Evolutionary conservation across 768 basidiomycete genomes (phyloP), one percentile per base, ranked within the genome.

Genomic region (Boletus huronensis): DNA sequence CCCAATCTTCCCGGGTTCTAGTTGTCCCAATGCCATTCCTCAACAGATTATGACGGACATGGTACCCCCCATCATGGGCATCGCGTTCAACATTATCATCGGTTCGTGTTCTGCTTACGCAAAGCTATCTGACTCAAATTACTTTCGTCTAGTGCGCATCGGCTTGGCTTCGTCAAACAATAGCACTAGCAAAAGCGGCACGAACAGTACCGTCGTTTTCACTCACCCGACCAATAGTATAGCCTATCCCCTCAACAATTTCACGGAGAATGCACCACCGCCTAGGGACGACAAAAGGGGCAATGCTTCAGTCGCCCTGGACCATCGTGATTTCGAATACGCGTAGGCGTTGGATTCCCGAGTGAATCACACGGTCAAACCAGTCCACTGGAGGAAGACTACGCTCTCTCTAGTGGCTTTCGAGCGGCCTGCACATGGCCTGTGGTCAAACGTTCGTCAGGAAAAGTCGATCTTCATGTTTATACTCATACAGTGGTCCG

Each of bases 31-130:
- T 2, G 2, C 11, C 6, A n/a, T 41, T 41, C 14, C n/a, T 9
- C 23, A 23, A 32, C 25, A 56, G 55, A 47, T 56, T 17, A 32
- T 56, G 55, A 52, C 55, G 3, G 55, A 56, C 38, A 14, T 19
- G 38, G 55, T 52, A 14, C 31, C 32, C n/a, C 55, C 55, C 1
- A 47, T 56, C 32, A 55, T 55, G 54, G 54, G 54, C 5, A 55
- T 55, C 25, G 43, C 54, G 8, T 55, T 52, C 50, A 56, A 52
- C 25, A 23, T 56, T 8, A 47, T 56, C 45, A 56, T 52, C 9
- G 55, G 55, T 56, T 40, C 11, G 55, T 47, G 14, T 25, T 31
- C 8, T 14, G 19, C 31, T 38, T 23, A 17, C 9, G 26, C 38
- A 31, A 14, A 10, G 14, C 19, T 26, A 39, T 23, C 38, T 19